Percentiles rank a stretch among this genome's conserved stretches.
Evolutionary conservation across 1,284 basidiomycete genomes (phyloP).

Genomic region (Leccinum griseonigrum): DNA sequence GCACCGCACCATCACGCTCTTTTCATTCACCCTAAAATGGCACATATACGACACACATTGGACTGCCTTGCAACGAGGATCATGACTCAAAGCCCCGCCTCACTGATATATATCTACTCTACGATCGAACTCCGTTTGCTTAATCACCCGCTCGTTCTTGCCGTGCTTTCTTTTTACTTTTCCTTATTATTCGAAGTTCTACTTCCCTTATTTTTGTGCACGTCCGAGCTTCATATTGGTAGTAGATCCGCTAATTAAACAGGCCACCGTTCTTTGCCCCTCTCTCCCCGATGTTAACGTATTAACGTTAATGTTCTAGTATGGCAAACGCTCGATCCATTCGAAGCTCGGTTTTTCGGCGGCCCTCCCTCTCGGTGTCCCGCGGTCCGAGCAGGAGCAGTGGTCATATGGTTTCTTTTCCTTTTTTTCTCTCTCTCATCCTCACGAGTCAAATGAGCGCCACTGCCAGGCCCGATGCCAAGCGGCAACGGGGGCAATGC

Average conservation of each 20-base stretch:
- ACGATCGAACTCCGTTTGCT: constrained; percentile 12
- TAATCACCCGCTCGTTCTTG: constrained; percentile 22
- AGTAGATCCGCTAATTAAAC: constrained; percentile 22
- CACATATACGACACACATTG: constrained; percentile 21
- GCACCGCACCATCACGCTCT: constrained; percentile 20
- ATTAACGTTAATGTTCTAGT: not conserved
- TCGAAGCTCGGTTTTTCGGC: constrained; percentile 1
- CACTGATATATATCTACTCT: constrained; percentile 6
- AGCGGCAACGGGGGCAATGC: not conserved
- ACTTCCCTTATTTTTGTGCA: not conserved
- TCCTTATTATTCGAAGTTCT: constrained; percentile 1
- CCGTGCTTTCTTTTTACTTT: not conserved
- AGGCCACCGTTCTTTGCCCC: constrained; percentile 1
- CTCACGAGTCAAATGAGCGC: not conserved
- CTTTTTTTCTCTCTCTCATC: not conserved
- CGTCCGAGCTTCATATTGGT: constrained; percentile 15
- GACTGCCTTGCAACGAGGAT: constrained; percentile 26
- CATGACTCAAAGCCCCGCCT: constrained; percentile 20
- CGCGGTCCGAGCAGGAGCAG: not conserved
- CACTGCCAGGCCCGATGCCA: not conserved
- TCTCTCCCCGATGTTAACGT: not conserved
- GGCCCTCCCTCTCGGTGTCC: not conserved
- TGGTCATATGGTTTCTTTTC: not conserved
- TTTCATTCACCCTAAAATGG: constrained; percentile 23
- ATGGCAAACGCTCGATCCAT: not conserved